phyloP scores from a whole-genome alignment of 2,329 filamentous ascomycete species.

The Paraphoma chrysanthemicola region DNA sequence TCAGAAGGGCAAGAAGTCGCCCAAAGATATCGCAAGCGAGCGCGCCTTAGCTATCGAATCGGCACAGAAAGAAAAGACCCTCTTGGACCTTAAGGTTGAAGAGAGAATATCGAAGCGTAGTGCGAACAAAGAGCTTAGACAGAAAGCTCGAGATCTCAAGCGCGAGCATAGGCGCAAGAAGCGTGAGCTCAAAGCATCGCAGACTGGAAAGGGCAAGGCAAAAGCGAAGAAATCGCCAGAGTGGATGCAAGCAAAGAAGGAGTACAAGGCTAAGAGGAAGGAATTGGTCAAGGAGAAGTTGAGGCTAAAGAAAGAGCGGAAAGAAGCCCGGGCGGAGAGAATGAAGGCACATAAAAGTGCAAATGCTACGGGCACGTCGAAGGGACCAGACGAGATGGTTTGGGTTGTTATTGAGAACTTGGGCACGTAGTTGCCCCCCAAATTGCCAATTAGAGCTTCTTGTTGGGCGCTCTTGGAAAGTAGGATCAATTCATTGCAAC shows the following conservation, averaged over 20 bases:
- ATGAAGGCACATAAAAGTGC: conserved; percentile 8
- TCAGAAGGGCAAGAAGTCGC: conserved; percentile 33
- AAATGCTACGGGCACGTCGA: neutral
- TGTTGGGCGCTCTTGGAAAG: no score
- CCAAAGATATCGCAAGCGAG: conserved; percentile 27
- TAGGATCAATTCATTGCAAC: no score
- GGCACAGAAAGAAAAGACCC: conserved; percentile 25
- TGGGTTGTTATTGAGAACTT: conserved; percentile 44
- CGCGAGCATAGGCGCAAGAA: conserved; percentile 22
- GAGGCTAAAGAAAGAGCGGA: conserved; percentile 24
- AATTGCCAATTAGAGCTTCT: no score
- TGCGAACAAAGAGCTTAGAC: conserved; percentile 13
- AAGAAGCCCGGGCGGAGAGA: conserved; percentile 14
- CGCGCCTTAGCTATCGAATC: conserved; percentile 33
- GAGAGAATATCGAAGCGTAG: conserved; percentile 24
- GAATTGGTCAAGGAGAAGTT: conserved; percentile 21
- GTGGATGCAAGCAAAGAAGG: conserved; percentile 31
- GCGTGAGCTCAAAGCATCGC: conserved; percentile 24
- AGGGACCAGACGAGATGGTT: conserved; percentile 20
- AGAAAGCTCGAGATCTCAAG: conserved; percentile 20
- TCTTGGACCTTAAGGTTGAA: conserved; percentile 24
- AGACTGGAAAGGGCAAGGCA: conserved; percentile 20
- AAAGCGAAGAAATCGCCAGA: conserved; percentile 28
- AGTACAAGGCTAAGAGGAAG: conserved; percentile 29
- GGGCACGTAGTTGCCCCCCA: neutral